Evolutionary conservation across 345 rosid species (phyloP).

Genomic region (Lepidium didymum): DNA sequence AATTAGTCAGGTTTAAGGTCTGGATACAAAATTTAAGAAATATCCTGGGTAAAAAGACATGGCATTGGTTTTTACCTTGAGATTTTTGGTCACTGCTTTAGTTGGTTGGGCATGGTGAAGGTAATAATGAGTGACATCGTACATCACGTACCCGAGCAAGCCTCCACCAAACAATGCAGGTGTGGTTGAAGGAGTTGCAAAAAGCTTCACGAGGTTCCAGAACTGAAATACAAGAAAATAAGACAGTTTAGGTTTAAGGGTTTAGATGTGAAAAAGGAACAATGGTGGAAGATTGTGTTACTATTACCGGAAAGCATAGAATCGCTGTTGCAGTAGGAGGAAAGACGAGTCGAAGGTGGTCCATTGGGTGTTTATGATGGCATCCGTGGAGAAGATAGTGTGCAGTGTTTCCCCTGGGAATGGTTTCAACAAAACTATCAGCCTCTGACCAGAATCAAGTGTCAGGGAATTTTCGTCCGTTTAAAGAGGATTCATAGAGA

Average conservation of each 20-base stretch:
- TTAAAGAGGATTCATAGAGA: not conserved
- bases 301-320: constrained; percentile 44
- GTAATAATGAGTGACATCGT: constrained; percentile 89
- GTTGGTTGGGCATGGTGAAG: constrained; percentile 93
- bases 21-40: not conserved
- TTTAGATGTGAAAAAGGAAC: not conserved
- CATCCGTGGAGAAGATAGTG: constrained; percentile 93
- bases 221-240: constrained; percentile 40
- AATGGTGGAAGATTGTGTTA: not conserved
- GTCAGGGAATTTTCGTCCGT: not conserved
- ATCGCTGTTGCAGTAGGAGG: constrained; percentile 84
- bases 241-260: not conserved
- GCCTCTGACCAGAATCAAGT: not conserved
- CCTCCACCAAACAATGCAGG: constrained; percentile 92
- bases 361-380: constrained; percentile 99
- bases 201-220: constrained; percentile 54
- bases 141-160: constrained; percentile 79
- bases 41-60: not conserved
- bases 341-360: constrained; percentile 79
- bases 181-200: constrained; percentile 59
- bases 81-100: constrained; percentile 42
- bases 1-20: not conserved
- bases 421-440: constrained; percentile 11
- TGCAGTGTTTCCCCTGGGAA: constrained; percentile 69
- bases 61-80: constrained; percentile 52